phyloP scores from a whole-genome alignment of 495 filamentous ascomycete genomes.

The Penicillium coprophilum region DNA sequence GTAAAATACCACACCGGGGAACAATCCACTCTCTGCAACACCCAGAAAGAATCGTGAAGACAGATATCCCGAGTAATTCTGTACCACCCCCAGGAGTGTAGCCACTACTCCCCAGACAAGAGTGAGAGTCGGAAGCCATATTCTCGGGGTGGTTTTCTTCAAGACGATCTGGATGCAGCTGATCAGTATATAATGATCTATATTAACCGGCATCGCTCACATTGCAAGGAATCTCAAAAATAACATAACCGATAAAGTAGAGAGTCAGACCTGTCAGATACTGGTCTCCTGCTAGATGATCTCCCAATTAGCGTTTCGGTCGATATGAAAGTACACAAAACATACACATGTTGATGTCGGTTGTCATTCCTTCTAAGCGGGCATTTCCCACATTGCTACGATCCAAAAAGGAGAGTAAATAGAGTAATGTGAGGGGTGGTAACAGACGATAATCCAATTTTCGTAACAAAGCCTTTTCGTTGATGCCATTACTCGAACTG shows the following conservation, averaged over 20 bases:
- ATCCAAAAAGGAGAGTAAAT: conserved; percentile 72
- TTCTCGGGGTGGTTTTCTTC: conserved; percentile 65
- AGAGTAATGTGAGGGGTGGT: conserved; percentile 66
- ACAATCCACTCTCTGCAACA: conserved; percentile 55
- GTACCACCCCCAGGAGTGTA: conserved; percentile 66
- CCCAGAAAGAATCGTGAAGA: conserved; percentile 51
- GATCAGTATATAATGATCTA: not conserved
- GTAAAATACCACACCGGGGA: conserved; percentile 77
- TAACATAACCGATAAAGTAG: conserved; percentile 75
- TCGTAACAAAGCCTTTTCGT: conserved; percentile 61
- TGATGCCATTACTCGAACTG: conserved; percentile 36
- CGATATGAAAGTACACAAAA: not conserved
- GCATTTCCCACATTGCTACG: conserved; percentile 69
- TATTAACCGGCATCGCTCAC: conserved; percentile 16
- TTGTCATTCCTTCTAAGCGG: conserved; percentile 60
- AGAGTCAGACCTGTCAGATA: conserved; percentile 71
- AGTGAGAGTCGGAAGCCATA: conserved; percentile 58
- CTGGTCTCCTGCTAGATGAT: conserved; percentile 58
- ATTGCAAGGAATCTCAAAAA: conserved; percentile 72
- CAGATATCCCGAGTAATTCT: conserved; percentile 65
- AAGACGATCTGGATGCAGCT: conserved; percentile 49
- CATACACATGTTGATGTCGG: conserved; percentile 61
- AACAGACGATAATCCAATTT: conserved; percentile 66
- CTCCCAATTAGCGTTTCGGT: not conserved
- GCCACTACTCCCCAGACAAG: conserved; percentile 64